Percentiles rank a stretch among this genome's conserved stretches.
Evolutionary conservation across 352 stramenopile species (phyloP).

Genomic region (Phytophthora idaei): DNA sequence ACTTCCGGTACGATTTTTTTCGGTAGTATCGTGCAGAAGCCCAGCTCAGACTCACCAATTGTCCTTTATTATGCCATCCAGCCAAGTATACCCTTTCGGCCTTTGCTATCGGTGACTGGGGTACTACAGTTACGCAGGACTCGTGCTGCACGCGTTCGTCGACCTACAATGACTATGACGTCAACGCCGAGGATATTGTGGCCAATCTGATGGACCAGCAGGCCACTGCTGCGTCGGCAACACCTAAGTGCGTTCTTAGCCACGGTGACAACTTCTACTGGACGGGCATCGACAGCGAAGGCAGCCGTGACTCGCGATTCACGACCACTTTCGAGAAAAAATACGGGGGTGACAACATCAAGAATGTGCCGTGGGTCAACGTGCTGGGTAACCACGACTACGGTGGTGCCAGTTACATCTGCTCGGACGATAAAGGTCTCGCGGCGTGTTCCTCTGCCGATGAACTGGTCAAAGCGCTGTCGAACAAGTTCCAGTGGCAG

Average conservation of each 20-base stretch:
- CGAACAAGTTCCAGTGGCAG: constrained; percentile 67
- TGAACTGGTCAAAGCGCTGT: constrained; percentile 55
- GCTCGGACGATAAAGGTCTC: constrained; percentile 46
- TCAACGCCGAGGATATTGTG: constrained; percentile 57
- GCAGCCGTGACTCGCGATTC: constrained; percentile 61
- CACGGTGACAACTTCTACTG: constrained; percentile 89
- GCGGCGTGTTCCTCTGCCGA: constrained; percentile 49
- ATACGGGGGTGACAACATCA: constrained; percentile 59
- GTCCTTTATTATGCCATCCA: constrained; percentile 6
- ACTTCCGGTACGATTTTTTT: constrained; percentile 34
- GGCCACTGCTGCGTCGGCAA: constrained; percentile 39
- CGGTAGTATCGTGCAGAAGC: background rate
- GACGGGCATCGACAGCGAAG: constrained; percentile 62
- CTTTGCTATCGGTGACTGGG: constrained; percentile 72
- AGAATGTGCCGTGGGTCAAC: constrained; percentile 71
- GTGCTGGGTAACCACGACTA: constrained; percentile 86
- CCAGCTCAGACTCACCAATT: constrained; percentile 2
- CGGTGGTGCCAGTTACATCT: constrained; percentile 74
- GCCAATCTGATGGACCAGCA: constrained; percentile 56
- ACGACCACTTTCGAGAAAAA: constrained; percentile 71
- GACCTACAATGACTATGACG: constrained; percentile 53
- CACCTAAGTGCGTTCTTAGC: constrained; percentile 67
- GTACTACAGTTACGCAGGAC: constrained; percentile 46
- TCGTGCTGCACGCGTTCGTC: constrained; percentile 53
- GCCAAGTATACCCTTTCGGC: constrained; percentile 48